Conservation (phyloP, 2,329 filamentous ascomycete species). For the Rutstroemia sp. region DNA sequence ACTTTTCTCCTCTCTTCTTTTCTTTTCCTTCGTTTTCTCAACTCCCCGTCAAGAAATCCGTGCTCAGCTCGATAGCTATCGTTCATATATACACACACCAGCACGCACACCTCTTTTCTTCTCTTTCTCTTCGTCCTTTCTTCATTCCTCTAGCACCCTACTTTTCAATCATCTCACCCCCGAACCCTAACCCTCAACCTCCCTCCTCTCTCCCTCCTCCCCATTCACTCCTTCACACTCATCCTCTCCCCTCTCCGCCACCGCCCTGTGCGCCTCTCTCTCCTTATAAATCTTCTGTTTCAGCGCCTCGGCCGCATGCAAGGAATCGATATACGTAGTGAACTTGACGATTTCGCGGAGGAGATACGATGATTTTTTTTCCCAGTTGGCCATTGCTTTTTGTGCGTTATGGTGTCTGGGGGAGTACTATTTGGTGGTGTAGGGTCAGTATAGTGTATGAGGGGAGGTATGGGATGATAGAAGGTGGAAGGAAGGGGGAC, state of each 20-base stretch:
- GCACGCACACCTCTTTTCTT: no score
- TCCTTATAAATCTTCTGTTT: constrained; percentile 63
- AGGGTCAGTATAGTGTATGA: neutral
- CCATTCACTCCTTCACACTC: constrained; percentile 15
- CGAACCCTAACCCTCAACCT: no score
- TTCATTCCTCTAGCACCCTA: no score
- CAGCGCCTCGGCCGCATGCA: constrained; percentile 61
- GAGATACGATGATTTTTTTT: constrained; percentile 87
- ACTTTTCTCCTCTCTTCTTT: no score
- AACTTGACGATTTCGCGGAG: constrained; percentile 95
- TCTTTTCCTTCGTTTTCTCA: no score
- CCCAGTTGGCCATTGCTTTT: constrained; percentile 94
- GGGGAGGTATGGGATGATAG: neutral
- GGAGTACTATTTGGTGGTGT: constrained; percentile 51
- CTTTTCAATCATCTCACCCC: no score
- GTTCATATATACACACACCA: no score
- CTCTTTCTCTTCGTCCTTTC: no score
- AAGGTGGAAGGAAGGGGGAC: neutral
- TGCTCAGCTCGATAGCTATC: no score
- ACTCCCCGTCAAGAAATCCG: no score
- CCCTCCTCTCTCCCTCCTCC: no score
- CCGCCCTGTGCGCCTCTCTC: constrained; percentile 34
- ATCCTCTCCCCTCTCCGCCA: constrained; percentile 15
- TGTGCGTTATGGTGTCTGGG: constrained; percentile 71
- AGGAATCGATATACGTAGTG: constrained; percentile 82